A percentile compares a stretch with the other conserved stretches of the same genome.
Evolutionary conservation across 495 filamentous ascomycete species (phyloP).

Genomic region (Evansstolkia leycettana): DNA sequence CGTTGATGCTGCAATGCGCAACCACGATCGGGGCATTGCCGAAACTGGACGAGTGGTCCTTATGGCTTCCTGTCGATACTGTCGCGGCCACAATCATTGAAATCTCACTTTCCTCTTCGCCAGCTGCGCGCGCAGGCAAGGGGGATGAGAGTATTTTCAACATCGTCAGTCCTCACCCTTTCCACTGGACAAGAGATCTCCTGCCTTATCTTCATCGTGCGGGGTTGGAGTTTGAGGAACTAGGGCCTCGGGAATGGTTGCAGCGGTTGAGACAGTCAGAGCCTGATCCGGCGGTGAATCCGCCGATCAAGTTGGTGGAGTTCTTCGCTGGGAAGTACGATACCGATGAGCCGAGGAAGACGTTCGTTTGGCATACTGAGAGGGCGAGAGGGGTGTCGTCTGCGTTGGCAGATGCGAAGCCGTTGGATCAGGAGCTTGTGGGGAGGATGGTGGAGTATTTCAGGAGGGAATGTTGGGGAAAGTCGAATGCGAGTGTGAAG

Average conservation of each 20-base stretch:
- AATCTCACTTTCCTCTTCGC: slow-evolving; percentile 6
- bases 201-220: slow-evolving; percentile 9
- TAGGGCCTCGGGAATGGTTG: slow-evolving; percentile 10
- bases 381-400: slow-evolving; percentile 6
- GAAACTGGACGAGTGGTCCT: slow-evolving; percentile 39
- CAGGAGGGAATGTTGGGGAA: slow-evolving; percentile 3
- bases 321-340: slow-evolving; percentile 23
- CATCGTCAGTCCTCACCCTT: slow-evolving; percentile 11
- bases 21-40: slow-evolving; percentile 38
- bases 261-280: slow-evolving; percentile 8
- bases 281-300: slow-evolving; percentile 21
- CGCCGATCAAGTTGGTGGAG: slow-evolving; percentile 33
- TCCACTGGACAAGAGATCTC: slow-evolving; percentile 19
- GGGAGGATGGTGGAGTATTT: slow-evolving; percentile 15
- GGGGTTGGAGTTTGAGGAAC: slow-evolving; percentile 11
- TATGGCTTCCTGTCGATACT: slow-evolving; percentile 28
- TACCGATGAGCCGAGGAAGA: slow-evolving; percentile 1
- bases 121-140: neutral
- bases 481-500: neutral
- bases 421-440: slow-evolving; percentile 8
- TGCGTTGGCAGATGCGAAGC: slow-evolving; percentile 4
- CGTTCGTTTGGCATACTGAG: slow-evolving; percentile 8
- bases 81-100: slow-evolving; percentile 9
- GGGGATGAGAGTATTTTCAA: slow-evolving; percentile 7
- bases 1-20: slow-evolving; percentile 41